Base-by-base conservation (phyloP, 257 asterid species). In the Solanum etuberosum region DNA sequence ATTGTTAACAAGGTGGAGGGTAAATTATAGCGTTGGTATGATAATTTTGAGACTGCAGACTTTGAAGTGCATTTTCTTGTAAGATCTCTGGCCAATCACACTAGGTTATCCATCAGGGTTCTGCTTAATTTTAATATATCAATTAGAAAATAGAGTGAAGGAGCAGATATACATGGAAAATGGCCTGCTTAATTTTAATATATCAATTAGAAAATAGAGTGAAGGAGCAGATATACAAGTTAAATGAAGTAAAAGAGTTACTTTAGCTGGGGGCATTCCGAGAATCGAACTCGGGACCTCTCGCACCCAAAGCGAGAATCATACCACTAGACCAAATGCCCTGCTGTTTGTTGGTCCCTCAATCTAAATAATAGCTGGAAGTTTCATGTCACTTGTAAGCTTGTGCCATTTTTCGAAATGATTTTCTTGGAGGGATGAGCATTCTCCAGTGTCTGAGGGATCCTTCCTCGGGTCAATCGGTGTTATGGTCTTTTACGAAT, bases 281-380 rank as follows among this genome's bases (percentile, higher is more conserved):
- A 92, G 94, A 92, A 93, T 96, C 88, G 92, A 95, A 92, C 94
- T 92, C 91, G 89, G 92, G 97, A 92, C 97, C 96, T 92, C 94
- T 90, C 94, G 94, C 94, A 91, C 97, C 97, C 94, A 68, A 90
- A 95, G 95, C 93, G 91, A 92, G 98, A 93, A 94, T 95, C 96
- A 93, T 94, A 91, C 95, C 96, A 91, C 96, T 92, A 94, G 95
- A 92, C 98, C 99, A 92, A 94, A 92, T 93, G 95, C 95, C 94
- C 98, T 4, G 5, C 3, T 46, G 20, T 46, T 43, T 7, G 59
- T 38, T 76, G 7, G 57, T 76, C 35, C 54, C 32, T 7, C 51
- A 76, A 27, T 76, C 54, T 38, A 76, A 76, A 2, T 76, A 40
- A 76, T 76, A 37, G 7, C 20, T 40, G 83, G 83, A 38, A 13